phyloP scores from a whole-genome alignment of 192 early-diverging fungal genomes.

The Ambispora gerdemannii region DNA sequence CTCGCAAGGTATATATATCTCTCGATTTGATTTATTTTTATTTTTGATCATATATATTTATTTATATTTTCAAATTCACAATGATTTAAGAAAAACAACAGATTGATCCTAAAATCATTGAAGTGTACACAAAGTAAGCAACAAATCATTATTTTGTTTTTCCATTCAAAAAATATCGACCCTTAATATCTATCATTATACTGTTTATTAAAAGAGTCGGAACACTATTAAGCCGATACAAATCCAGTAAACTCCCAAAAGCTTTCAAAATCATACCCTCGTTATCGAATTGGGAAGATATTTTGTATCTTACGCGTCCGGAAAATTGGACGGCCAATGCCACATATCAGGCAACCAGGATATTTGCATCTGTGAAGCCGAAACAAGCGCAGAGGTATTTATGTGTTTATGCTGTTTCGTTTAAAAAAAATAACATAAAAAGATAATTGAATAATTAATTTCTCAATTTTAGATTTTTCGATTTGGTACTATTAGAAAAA shows the following conservation, averaged over 20 bases:
- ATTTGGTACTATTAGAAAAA: conserved; percentile 82
- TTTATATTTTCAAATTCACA: conserved; percentile 31
- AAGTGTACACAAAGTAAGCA: conserved; percentile 85
- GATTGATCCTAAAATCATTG: conserved; percentile 81
- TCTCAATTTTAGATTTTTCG: conserved; percentile 63
- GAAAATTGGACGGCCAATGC: conserved; percentile 97
- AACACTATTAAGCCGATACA: conserved; percentile 83
- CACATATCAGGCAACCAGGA: conserved; percentile 89
- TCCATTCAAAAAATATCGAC: neutral
- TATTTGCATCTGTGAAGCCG: conserved; percentile 96
- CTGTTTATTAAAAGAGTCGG: conserved; percentile 62
- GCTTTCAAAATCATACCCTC: conserved; percentile 98
- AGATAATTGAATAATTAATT: too few relatives aligned
- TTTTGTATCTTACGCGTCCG: conserved; percentile 87
- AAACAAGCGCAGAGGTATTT: conserved; percentile 83
- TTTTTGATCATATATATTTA: neutral
- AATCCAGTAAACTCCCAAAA: conserved; percentile 92
- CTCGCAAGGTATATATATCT: conserved; percentile 28
- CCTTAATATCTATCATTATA: neutral
- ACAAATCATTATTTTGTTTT: neutral
- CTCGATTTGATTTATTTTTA: too few relatives aligned
- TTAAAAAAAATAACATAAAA: too few relatives aligned
- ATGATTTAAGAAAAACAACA: conserved; percentile 37
- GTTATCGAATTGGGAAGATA: conserved; percentile 95
- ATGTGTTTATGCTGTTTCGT: too few relatives aligned